phyloP scores from a whole-genome alignment of 106 monocot genomes.

The Allium cepa region DNA sequence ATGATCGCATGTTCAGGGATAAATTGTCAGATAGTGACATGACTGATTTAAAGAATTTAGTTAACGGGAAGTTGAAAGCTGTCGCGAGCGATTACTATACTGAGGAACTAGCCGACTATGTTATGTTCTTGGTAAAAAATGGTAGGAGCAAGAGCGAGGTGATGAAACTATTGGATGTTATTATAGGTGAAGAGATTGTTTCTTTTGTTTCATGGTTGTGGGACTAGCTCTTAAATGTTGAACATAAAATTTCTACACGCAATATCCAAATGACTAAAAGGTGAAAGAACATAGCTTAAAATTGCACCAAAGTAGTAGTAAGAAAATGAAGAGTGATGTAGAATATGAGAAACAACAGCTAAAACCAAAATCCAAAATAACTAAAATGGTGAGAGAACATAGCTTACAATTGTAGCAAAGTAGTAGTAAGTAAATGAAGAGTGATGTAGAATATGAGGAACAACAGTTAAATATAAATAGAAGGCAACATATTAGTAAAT shows the following conservation, averaged over 20 bases:
- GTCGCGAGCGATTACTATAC: neutral
- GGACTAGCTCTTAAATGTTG: constrained; percentile 56
- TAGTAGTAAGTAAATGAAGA: neutral
- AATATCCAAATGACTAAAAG: neutral
- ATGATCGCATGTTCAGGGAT: neutral
- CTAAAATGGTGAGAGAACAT: constrained; percentile 11
- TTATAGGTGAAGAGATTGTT: constrained; percentile 54
- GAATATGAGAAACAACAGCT: neutral
- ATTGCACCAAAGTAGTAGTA: no score
- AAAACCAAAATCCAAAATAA: constrained; percentile 1
- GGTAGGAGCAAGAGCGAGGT: constrained; percentile 65
- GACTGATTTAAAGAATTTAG: neutral
- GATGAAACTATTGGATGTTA: constrained; percentile 48
- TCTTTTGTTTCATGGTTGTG: constrained; percentile 42
- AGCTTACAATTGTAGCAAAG: constrained; percentile 1
- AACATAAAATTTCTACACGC: constrained; percentile 18
- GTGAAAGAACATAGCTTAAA: no score
- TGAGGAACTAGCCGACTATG: constrained; percentile 41
- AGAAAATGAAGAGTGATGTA: no score
- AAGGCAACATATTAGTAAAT: constrained; percentile 12
- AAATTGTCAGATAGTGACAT: neutral
- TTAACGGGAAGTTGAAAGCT: neutral
- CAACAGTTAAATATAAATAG: constrained; percentile 24
- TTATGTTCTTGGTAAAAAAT: constrained; percentile 71
- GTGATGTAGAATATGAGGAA: constrained; percentile 31